A percentile compares a stretch with the other conserved stretches of the same genome.
Conservation (phyloP, 225 moss, liverwort and hornwort genomes). For the Straminergon stramineum region DNA sequence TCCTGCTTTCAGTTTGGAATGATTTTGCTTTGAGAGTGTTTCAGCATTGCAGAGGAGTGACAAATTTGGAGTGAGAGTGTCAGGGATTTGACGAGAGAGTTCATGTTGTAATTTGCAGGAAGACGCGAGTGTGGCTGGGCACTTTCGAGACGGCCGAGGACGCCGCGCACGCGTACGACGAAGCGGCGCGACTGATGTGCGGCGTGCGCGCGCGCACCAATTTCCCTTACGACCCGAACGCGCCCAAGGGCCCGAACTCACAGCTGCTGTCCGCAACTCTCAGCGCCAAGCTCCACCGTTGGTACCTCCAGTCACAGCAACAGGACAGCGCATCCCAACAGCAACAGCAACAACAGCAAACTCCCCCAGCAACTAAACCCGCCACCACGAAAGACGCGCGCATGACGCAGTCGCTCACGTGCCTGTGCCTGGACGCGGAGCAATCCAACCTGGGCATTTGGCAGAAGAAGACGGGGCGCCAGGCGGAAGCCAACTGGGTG, state of each 20-base stretch:
- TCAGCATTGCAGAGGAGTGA: background rate
- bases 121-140: constrained; percentile 50
- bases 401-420: constrained; percentile 32
- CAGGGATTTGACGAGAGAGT: background rate
- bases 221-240: constrained; percentile 43
- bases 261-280: constrained; percentile 50
- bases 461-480: constrained; percentile 49
- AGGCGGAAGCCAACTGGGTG: constrained; percentile 41
- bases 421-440: constrained; percentile 47
- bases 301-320: constrained; percentile 51
- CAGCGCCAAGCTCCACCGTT: constrained; percentile 54
- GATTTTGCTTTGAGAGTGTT: background rate
- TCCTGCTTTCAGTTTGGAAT: background rate
- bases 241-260: constrained; percentile 34
- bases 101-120: constrained; percentile 13
- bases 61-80: background rate
- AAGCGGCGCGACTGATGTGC: constrained; percentile 54
- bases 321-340: background rate
- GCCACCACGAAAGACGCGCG: background rate
- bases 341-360: background rate
- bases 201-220: constrained; percentile 53
- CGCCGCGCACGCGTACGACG: constrained; percentile 51
- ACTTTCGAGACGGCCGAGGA: constrained; percentile 55
- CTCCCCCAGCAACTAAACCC: background rate
- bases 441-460: constrained; percentile 57